Evolutionary conservation across 371 early-diverging fungal genomes (phyloP), one percentile per base, ranked within the genome.

Genomic region (Syncephalastrum monosporum): DNA sequence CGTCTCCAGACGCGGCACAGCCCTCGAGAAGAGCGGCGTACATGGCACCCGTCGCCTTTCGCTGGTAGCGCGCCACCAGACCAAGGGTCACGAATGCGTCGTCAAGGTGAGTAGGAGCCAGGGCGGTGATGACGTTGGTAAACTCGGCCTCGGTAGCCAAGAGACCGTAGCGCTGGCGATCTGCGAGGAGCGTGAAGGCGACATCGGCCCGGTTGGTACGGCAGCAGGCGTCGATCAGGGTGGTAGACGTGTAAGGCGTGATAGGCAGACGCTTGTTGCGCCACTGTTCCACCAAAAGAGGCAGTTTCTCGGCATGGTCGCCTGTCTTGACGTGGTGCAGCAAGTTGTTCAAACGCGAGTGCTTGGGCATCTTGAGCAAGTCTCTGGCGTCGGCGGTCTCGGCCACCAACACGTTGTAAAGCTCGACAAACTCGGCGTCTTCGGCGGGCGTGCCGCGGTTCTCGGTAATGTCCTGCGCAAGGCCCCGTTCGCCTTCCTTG

Each of bases 251-350:
- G 45, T 23, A 43, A 23, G 59, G 43, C 3, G 68, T 54, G 54
- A 74, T 55, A n/a, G 72, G 77, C 1, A 77, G 50, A 7, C 47
- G 64, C 41, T 56, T 61, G 46, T 51, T 63, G 19, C 77, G 72
- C 77, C 77, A 77, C 50, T 77, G 74, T 27, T 67, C 67, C 12
- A 77, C 60, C 5, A 64, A 42, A 16, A 52, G 24, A 2, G 77
- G 74, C 23, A 77, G 17, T 27, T 58, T 49, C 24, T 63, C 64
- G 44, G 45, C 64, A 23, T 63, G 53, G 15, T 63, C 64, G 17
- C 50, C 45, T 3, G 25, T 42, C 15, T 42, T 25, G 25, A 55
- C 55, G 42, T 63, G 55, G 16, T 55, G 55, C 16, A 63, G 15
- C 4, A 63, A 51, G 51, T 63, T 55, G 45, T 58, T 57, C n/a